A percentile compares a stretch with the other conserved stretches of the same genome.
Evolutionary conservation across 2,329 filamentous ascomycete species (phyloP).

Genomic region (Aureobasidium sp.): DNA sequence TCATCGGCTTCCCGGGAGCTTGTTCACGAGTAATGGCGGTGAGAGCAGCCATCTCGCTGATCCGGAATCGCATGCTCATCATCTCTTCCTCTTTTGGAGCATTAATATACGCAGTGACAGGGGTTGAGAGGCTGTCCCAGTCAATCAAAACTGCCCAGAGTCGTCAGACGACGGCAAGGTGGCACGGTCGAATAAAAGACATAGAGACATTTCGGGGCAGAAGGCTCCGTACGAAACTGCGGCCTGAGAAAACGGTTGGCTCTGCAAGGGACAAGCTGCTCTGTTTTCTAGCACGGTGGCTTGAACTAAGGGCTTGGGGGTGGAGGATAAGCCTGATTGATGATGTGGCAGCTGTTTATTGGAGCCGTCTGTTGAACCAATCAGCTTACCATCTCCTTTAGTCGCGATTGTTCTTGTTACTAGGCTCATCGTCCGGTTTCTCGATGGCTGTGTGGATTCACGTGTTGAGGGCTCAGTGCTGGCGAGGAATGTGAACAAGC

Average conservation of each 20-base stretch:
- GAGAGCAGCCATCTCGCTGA: constrained; percentile 7
- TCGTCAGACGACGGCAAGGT: constrained; percentile 1
- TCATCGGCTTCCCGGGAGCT: constrained; percentile 10
- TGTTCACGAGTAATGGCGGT: constrained; percentile 15
- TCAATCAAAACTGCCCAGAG: constrained; percentile 3
- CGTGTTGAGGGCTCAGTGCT: background rate
- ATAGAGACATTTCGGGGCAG: constrained; percentile 13
- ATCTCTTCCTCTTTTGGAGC: background rate
- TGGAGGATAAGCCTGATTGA: constrained; percentile 14
- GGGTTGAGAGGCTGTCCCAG: constrained; percentile 1
- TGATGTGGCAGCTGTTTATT: constrained; percentile 14
- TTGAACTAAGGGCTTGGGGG: constrained; percentile 8
- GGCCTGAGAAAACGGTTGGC: constrained; percentile 16
- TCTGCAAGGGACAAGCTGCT: constrained; percentile 15
- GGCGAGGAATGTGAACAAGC: constrained; percentile 4
- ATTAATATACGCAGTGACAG: constrained; percentile 9
- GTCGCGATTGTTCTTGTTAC: background rate
- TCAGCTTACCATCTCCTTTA: constrained; percentile 4
- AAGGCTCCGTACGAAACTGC: constrained; percentile 1
- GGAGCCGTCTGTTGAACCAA: constrained; percentile 10
- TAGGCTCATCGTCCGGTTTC: background rate
- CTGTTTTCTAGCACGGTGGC: constrained; percentile 15
- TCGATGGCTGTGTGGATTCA: background rate
- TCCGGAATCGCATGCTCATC: constrained; percentile 1
- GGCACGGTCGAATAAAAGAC: constrained; percentile 11